A percentile compares a stretch with the other conserved stretches of the same genome.
phyloP scores from a whole-genome alignment of 2,329 filamentous ascomycete species.

The Neofusicoccum umdonicola region DNA sequence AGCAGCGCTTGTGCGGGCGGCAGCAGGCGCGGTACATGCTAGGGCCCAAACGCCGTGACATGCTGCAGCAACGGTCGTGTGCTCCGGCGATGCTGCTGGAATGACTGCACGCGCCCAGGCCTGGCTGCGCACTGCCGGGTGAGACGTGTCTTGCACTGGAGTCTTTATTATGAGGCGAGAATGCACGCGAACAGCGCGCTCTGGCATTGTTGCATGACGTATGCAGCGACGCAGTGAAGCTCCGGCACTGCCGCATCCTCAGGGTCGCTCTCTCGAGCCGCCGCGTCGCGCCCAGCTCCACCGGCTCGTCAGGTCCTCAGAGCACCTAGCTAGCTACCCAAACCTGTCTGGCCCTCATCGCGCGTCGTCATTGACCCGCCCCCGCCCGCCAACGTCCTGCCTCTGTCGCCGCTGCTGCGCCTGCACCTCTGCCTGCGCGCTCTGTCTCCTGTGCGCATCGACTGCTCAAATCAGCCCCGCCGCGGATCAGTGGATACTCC shows the following conservation, averaged over 20 bases:
- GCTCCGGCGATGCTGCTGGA: background rate
- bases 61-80: constrained; percentile 7
- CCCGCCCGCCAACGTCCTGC: background rate
- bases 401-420: background rate
- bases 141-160: background rate
- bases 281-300: constrained; percentile 11
- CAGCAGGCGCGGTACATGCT: background rate
- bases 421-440: constrained; percentile 3
- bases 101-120: background rate
- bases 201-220: background rate
- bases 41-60: background rate
- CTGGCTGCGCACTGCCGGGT: background rate
- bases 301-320: background rate
- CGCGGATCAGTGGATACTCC: constrained; percentile 19
- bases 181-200: constrained; percentile 9
- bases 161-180: background rate
- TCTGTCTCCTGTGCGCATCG: constrained; percentile 6
- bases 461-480: constrained; percentile 13
- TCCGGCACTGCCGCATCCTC: constrained; percentile 5
- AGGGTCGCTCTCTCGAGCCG: background rate
- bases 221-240: background rate
- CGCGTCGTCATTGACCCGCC: constrained; percentile 9
- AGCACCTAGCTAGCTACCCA: background rate
- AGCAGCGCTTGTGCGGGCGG: background rate
- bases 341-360: background rate